Evolutionary conservation across 2,329 filamentous ascomycete genomes (phyloP), one percentile per base, ranked within the genome.

Genomic region (Diaporthe ilicicola): DNA sequence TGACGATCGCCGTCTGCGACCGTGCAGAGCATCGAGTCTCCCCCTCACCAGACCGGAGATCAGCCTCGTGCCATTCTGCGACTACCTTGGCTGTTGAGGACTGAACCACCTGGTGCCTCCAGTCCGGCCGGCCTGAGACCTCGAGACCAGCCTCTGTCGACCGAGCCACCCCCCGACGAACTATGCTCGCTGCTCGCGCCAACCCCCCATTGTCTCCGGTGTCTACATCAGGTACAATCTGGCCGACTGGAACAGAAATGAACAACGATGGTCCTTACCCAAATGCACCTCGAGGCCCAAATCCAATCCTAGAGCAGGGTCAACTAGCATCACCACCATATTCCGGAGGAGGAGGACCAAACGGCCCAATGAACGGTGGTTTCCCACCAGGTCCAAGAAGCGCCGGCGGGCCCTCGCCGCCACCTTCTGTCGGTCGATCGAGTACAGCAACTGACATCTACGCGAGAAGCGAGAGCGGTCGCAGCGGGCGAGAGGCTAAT

Each of bases 221-320:
- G 81, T 96, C 93, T 83, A 84, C 93, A 87, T 91, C 92, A 81
- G 93, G 92, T 81, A 94, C 91, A 85, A 94, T 96, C 81, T 96
- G 92, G 91, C 93, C 92, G 61, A 89, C 87, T 78, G 93, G 94
- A 81, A 88, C 90, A 74, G 83, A 83, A 74, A 79, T 81, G 77
- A 83, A 86, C 78, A 86, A 84, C 79, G 84, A 88, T 81, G 84
- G 84, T 73, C 81, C 86, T 68, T 88, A 85, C 79, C 84, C 79
- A 78, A 87, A 80, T 19, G 37, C 71, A 24, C 44, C 59, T 54
- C 56, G 62, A 67, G 71, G 62, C 29, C 64, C 46, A n/a, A 67
- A 73, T 48, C 64, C 62, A 53, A 59, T 73, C 68, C 54, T 66
- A 64, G 69, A 86, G 80, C 82, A 89, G 85, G 76, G 85, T 74